A percentile compares a stretch with the other conserved stretches of the same genome.
Evolutionary conservation across 371 early-diverging fungal species (phyloP).

Genomic region (Mortierella sp.): DNA sequence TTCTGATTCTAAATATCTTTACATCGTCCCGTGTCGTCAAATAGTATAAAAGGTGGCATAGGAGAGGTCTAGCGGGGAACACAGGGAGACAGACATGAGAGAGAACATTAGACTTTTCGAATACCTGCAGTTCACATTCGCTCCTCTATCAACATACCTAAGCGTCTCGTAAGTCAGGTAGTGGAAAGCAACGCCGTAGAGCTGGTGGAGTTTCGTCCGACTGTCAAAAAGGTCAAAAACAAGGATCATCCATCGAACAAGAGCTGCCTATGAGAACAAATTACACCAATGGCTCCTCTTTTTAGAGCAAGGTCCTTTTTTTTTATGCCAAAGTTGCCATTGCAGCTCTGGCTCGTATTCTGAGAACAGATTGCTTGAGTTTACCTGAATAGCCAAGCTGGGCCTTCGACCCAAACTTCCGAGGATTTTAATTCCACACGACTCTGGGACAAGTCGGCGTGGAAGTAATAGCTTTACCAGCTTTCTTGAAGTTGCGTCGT

Average conservation of each 20-base stretch:
- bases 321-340: too few relatives aligned
- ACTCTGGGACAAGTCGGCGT: constrained; percentile 55
- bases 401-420: constrained; percentile 50
- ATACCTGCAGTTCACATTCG: neutral
- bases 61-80: constrained; percentile 55
- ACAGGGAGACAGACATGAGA: neutral
- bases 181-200: constrained; percentile 62
- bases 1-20: constrained; percentile 58
- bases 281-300: neutral
- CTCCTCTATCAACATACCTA: constrained; percentile 39
- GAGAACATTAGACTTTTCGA: neutral
- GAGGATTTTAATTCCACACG: constrained; percentile 55
- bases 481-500: constrained; percentile 39
- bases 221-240: constrained; percentile 61
- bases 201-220: constrained; percentile 50
- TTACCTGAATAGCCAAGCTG: constrained; percentile 41
- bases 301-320: too few relatives aligned
- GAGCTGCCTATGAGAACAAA: constrained; percentile 31
- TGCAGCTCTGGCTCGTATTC: neutral
- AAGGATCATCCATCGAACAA: constrained; percentile 60
- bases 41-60: constrained; percentile 66
- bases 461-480: constrained; percentile 58
- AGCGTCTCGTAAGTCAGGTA: constrained; percentile 54
- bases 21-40: constrained; percentile 62
- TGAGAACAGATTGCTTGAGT: neutral